Percentiles rank a stretch among this genome's conserved stretches.
phyloP scores from a whole-genome alignment of 2,329 filamentous ascomycete species.

The Cladosporium sphaerospermum region DNA sequence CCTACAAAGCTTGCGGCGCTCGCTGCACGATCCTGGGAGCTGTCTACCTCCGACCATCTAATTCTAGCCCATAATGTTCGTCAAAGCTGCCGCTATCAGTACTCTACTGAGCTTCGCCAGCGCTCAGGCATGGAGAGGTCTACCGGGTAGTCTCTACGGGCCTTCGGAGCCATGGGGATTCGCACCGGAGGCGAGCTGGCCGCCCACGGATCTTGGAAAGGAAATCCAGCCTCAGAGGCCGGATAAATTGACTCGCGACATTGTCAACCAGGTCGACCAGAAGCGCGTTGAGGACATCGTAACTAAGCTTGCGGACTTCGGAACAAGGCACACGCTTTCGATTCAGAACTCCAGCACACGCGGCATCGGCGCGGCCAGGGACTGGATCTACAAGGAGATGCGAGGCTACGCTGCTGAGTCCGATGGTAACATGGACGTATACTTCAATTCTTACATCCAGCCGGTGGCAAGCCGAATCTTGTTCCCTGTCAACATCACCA shows the following conservation, averaged over 20 bases:
- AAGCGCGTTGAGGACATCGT: conserved; percentile 47
- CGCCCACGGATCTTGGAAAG: conserved; percentile 32
- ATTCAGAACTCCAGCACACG: conserved; percentile 45
- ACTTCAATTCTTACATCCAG: conserved; percentile 48
- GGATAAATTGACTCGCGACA: conserved; percentile 33
- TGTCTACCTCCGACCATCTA: too few relatives aligned
- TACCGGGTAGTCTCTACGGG: conserved; percentile 23
- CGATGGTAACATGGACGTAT: conserved; percentile 47
- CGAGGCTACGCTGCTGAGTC: conserved; percentile 41
- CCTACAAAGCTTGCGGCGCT: too few relatives aligned
- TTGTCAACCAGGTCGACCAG: conserved; percentile 37
- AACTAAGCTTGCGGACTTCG: conserved; percentile 50
- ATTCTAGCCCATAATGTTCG: background rate
- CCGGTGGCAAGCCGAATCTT: conserved; percentile 41
- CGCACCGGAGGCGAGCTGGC: conserved; percentile 33
- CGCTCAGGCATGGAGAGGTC: conserved; percentile 18
- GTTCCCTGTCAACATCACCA: conserved; percentile 48
- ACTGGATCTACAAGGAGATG: conserved; percentile 52
- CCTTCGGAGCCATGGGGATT: conserved; percentile 17
- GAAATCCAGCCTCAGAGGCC: conserved; percentile 37
- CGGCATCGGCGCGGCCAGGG: conserved; percentile 52
- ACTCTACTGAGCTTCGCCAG: conserved; percentile 3
- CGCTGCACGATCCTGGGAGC: too few relatives aligned
- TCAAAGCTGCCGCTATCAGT: background rate
- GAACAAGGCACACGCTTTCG: conserved; percentile 52